Conservation (phyloP, 2,329 filamentous ascomycete species). For the Teratosphaeria destructans region DNA sequence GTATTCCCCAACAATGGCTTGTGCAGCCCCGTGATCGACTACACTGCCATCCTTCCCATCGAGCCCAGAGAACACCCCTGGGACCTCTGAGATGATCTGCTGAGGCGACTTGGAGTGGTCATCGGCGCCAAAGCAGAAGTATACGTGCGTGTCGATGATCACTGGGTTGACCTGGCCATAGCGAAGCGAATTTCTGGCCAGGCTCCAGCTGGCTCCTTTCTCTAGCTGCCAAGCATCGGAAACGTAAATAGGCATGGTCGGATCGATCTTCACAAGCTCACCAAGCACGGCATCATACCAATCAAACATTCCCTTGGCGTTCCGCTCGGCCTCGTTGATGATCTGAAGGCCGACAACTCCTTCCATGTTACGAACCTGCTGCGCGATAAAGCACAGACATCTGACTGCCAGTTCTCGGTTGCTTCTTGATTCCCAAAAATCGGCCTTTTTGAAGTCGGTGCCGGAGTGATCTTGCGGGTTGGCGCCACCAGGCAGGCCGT, state of each 20-base stretch:
- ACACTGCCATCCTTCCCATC: conserved; percentile 40
- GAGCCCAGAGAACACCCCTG: conserved; percentile 35
- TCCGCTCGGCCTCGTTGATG: conserved; percentile 45
- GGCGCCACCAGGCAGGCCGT: conserved; percentile 49
- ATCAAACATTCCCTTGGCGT: conserved; percentile 42
- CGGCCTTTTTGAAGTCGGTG: conserved; percentile 41
- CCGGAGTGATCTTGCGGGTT: conserved; percentile 48
- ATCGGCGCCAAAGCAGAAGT: conserved; percentile 47
- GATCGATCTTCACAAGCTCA: conserved; percentile 38
- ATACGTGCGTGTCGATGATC: conserved; percentile 49
- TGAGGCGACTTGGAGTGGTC: conserved; percentile 43
- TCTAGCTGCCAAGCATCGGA: conserved; percentile 48
- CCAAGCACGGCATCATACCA: conserved; percentile 46
- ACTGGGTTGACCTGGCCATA: conserved; percentile 34
- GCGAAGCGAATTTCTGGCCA: conserved; percentile 14
- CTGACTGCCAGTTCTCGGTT: conserved; percentile 38
- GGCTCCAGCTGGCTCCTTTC: conserved; percentile 35
- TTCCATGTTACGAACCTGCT: conserved; percentile 34
- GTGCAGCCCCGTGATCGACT: conserved; percentile 39
- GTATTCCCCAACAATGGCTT: conserved; percentile 48
- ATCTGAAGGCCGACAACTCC: conserved; percentile 48
- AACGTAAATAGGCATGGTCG: conserved; percentile 45
- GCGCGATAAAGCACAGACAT: conserved; percentile 41
- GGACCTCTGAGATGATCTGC: conserved; percentile 40
- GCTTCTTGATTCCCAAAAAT: conserved; percentile 38